Conservation (phyloP, 1,139 yeast genomes). For the Saccharomycopsis phalli region DNA sequence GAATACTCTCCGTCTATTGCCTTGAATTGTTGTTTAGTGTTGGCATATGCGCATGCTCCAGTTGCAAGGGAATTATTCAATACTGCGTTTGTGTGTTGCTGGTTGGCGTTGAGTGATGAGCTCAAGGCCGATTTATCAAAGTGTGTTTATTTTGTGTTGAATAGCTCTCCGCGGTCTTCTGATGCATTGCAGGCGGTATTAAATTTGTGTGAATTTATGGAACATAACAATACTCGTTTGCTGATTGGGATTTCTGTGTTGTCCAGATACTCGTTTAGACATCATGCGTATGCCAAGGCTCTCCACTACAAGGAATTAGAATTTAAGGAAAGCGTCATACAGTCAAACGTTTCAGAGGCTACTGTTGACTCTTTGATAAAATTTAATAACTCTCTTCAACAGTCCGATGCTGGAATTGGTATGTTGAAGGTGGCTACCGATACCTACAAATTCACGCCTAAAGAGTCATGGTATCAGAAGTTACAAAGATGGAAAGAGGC, state of each 20-base stretch:
- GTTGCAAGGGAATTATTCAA: constrained; percentile 87
- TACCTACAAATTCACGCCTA: constrained; percentile 83
- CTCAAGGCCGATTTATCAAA: constrained; percentile 87
- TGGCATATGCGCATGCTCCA: constrained; percentile 85
- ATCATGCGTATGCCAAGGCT: constrained; percentile 97
- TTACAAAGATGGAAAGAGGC: constrained; percentile 99
- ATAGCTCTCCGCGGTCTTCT: constrained; percentile 89
- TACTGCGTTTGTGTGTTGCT: constrained; percentile 91
- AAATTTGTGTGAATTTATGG: constrained; percentile 93
- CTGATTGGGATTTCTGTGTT: constrained; percentile 85
- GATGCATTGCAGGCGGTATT: constrained; percentile 87
- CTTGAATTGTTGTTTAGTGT: constrained; percentile 82
- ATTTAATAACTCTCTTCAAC: constrained; percentile 90
- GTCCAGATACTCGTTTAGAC: constrained; percentile 88
- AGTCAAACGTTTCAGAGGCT: constrained; percentile 44
- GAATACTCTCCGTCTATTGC: constrained; percentile 95
- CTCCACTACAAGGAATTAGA: constrained; percentile 92
- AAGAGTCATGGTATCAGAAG: constrained; percentile 97
- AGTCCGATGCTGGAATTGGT: constrained; percentile 97
- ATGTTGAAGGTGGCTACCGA: constrained; percentile 91
- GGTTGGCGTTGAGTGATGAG: constrained; percentile 89
- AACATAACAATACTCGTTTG: constrained; percentile 89
- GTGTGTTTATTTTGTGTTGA: constrained; percentile 76
- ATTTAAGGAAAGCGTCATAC: constrained; percentile 38
- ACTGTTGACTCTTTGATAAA: constrained; percentile 88